Evolutionary conservation across 345 rosid species (phyloP).

Genomic region (Dipteronia dyeriana): DNA sequence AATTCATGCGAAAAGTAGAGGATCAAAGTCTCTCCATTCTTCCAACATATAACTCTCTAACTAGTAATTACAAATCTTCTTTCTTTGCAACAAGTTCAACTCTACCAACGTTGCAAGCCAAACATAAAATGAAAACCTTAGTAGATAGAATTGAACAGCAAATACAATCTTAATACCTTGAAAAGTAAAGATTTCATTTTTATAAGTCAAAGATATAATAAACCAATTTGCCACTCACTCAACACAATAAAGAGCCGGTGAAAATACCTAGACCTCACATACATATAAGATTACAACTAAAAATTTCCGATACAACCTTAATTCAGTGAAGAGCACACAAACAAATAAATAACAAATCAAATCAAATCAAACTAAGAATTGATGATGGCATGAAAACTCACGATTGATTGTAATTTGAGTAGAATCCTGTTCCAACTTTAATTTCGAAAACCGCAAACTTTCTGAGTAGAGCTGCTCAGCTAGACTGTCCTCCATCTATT

Average conservation of each 20-base stretch:
- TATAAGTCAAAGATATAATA: background rate
- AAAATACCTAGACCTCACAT: background rate
- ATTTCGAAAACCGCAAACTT: constrained; percentile 34
- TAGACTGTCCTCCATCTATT: constrained; percentile 42
- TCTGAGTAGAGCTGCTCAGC: constrained; percentile 60
- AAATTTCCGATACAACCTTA: background rate
- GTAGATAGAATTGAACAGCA: background rate
- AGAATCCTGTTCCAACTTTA: constrained; percentile 24
- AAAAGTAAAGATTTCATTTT: background rate
- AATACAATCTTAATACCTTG: background rate
- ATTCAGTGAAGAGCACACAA: background rate
- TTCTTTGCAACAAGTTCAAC: background rate
- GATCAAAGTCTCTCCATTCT: background rate
- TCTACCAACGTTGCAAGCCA: too few species aligned
- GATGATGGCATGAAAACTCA: background rate
- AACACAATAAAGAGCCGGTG: background rate
- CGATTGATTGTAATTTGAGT: constrained; percentile 8
- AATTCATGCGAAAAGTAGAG: background rate
- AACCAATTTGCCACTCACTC: background rate
- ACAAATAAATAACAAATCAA: background rate
- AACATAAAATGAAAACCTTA: background rate
- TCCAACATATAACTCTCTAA: background rate
- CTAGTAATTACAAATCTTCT: background rate
- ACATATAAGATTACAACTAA: background rate
- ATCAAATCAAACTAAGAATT: background rate